Percentiles rank a stretch among this genome's conserved stretches.
Evolutionary conservation across 108 stramenopile species (phyloP).

Genomic region (Skeletonema menzelii): DNA sequence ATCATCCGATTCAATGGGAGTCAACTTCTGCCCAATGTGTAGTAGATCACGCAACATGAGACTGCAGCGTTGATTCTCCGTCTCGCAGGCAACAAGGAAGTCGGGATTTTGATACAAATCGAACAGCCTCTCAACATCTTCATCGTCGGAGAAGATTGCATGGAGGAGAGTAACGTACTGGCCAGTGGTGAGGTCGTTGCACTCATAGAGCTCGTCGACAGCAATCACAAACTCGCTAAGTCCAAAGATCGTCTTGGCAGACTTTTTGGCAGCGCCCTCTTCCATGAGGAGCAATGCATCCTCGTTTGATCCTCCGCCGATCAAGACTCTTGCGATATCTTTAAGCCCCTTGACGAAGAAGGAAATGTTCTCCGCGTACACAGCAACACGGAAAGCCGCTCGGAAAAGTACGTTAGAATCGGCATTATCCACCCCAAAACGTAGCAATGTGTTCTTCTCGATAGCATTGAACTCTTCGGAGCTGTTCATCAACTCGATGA

Average conservation of each 20-base stretch:
- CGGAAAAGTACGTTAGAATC: conserved; percentile 36
- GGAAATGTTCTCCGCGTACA: conserved; percentile 12
- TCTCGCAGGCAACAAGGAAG: conserved; percentile 32
- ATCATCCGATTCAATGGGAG: conserved; percentile 17
- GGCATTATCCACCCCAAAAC: conserved; percentile 31
- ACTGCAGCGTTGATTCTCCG: conserved; percentile 6
- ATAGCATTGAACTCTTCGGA: conserved; percentile 14
- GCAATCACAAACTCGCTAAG: conserved; percentile 33
- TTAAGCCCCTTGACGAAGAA: conserved; percentile 27
- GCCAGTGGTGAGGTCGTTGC: conserved; percentile 11
- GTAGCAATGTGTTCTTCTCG: conserved; percentile 37
- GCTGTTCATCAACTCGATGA: conserved; percentile 37
- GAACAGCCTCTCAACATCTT: conserved; percentile 16
- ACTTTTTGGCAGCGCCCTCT: background rate
- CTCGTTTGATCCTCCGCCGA: background rate
- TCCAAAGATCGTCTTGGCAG: conserved; percentile 20
- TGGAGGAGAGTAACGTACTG: conserved; percentile 32
- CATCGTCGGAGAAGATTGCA: conserved; percentile 28
- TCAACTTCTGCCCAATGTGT: conserved; percentile 22
- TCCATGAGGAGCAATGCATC: conserved; percentile 2
- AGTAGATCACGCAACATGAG: conserved; percentile 28
- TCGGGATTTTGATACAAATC: conserved; percentile 34
- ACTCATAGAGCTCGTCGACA: conserved; percentile 29
- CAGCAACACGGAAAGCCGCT: conserved; percentile 34
- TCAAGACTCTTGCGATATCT: conserved; percentile 25